Conservation (phyloP, 345 rosid genomes). For the Physaria fendleri region DNA sequence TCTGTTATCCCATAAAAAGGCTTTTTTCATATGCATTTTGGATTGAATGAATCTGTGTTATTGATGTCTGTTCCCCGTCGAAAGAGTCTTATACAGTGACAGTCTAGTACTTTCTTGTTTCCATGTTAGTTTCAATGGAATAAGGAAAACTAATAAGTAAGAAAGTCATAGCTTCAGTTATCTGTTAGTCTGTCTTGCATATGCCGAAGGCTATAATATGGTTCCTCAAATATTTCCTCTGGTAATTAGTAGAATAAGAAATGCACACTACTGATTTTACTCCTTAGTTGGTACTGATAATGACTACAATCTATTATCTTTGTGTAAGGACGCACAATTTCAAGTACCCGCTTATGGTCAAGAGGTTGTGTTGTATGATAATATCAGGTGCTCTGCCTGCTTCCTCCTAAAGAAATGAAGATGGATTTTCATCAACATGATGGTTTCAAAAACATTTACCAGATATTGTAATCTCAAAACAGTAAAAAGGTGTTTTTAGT, state of each 20-base stretch:
- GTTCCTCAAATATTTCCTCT: not conserved
- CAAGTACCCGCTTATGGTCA: conserved; percentile 81
- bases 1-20: not conserved
- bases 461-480: not conserved
- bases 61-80: not conserved
- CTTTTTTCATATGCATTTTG: not conserved
- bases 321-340: conserved; percentile 50
- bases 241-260: not conserved
- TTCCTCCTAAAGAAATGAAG: conserved; percentile 71
- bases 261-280: not conserved
- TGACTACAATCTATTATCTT: not conserved
- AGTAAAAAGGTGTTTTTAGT: not conserved
- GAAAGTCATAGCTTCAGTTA: not conserved
- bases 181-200: not conserved
- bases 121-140: not conserved
- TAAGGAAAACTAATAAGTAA: not conserved
- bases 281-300: not conserved
- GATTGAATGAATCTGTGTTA: not conserved
- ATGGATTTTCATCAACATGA: conserved; percentile 35
- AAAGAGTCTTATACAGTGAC: not conserved
- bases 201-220: not conserved
- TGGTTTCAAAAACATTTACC: not conserved
- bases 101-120: not conserved
- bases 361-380: conserved; percentile 72
- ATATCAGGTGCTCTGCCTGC: conserved; percentile 53